These are phyloP conservation scores for Arthrobotrys sinensis DNA, from an alignment of 2,329 filamentous ascomycete species.

Conservation along the genomic window DNA sequence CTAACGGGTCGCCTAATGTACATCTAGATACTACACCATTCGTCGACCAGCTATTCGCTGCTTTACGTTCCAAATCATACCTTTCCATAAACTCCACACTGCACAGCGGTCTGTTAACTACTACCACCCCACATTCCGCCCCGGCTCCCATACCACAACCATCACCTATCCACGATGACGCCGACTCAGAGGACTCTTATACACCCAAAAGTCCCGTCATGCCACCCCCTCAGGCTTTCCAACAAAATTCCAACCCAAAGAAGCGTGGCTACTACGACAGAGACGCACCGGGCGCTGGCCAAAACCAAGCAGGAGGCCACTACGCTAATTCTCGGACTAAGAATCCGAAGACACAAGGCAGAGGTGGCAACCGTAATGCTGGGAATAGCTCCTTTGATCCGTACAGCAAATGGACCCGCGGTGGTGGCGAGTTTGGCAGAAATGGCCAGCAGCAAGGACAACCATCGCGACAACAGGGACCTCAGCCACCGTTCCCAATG, in stretches of 20 bases:
- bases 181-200: constrained; percentile 46
- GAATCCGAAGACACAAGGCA: constrained; percentile 50
- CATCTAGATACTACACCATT: constrained; percentile 74
- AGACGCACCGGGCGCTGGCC: constrained; percentile 44
- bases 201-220: constrained; percentile 47
- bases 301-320: constrained; percentile 29
- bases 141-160: constrained; percentile 28
- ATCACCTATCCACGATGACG: constrained; percentile 24
- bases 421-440: constrained; percentile 48
- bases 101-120: constrained; percentile 68
- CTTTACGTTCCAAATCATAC: constrained; percentile 76
- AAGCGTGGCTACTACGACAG: constrained; percentile 57
- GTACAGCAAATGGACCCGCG: constrained; percentile 54
- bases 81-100: constrained; percentile 68
- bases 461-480: constrained; percentile 64
- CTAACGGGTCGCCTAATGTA: constrained; percentile 24
- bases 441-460: constrained; percentile 33
- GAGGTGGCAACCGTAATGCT: constrained; percentile 21
- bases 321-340: constrained; percentile 55
- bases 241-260: constrained; percentile 37
- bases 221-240: not conserved
- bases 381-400: constrained; percentile 37
- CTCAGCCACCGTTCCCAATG: constrained; percentile 63
- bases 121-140: constrained; percentile 67
- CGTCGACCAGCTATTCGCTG: constrained; percentile 79